Percentiles rank a stretch among this genome's conserved stretches.
Evolutionary conservation across 805 yeast genomes (phyloP).

Genomic region (Suhomyces prunicola): DNA sequence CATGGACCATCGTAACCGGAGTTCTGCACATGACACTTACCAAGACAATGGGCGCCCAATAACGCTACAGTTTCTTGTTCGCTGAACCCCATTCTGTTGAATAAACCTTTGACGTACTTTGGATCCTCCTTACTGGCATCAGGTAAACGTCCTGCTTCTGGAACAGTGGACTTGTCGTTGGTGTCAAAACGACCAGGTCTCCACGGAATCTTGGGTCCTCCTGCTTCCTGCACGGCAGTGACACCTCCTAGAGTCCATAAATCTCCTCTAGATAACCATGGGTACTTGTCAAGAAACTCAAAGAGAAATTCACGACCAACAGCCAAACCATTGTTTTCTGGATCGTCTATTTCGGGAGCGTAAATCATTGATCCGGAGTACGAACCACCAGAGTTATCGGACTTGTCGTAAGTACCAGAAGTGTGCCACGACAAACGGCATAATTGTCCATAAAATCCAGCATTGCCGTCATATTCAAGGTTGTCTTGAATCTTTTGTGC

Average conservation of each 20-base stretch:
- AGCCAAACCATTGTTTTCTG: constrained; percentile 49
- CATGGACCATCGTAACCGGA: constrained; percentile 43
- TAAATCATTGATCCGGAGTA: constrained; percentile 36
- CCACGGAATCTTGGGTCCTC: constrained; percentile 62
- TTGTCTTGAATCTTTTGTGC: constrained; percentile 36
- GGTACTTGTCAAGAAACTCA: constrained; percentile 53
- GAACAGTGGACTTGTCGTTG: constrained; percentile 25
- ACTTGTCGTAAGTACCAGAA: constrained; percentile 30
- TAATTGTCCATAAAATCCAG: constrained; percentile 37
- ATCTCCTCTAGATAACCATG: constrained; percentile 64
- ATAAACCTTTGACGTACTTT: constrained; percentile 44
- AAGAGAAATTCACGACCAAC: constrained; percentile 55
- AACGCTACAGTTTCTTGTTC: constrained; percentile 42
- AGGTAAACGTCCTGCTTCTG: constrained; percentile 51
- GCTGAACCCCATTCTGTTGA: constrained; percentile 42
- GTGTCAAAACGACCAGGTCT: constrained; percentile 48
- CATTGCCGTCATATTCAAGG: constrained; percentile 30
- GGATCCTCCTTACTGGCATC: constrained; percentile 43
- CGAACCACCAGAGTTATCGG: constrained; percentile 32
- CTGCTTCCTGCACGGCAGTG: constrained; percentile 58
- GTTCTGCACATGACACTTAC: constrained; percentile 34
- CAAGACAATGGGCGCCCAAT: constrained; percentile 43
- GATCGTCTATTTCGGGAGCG: constrained; percentile 53
- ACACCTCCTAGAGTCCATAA: constrained; percentile 74
- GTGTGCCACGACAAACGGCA: constrained; percentile 40